phyloP scores from a whole-genome alignment of 75 land plant species.

The Pseudotsuga menziesii region DNA sequence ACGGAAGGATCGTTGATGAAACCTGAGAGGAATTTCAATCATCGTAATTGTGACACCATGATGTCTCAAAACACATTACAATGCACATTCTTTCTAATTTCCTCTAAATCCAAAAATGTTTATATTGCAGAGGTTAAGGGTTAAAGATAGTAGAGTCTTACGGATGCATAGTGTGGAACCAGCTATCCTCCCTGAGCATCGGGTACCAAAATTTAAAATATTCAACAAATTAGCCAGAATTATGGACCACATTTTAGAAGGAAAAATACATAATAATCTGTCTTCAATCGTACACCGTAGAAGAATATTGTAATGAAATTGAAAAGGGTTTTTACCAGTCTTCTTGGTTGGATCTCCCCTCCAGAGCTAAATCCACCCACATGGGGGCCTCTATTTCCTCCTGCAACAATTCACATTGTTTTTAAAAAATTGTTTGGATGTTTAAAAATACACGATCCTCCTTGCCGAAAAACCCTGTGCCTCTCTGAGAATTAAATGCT shows the following conservation, averaged over 20 bases:
- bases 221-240: background rate
- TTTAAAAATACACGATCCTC: too few species aligned
- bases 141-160: background rate
- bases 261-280: background rate
- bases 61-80: too few species aligned
- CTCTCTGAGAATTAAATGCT: too few species aligned
- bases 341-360: background rate
- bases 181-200: slow-evolving; percentile 2
- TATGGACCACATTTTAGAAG: too few species aligned
- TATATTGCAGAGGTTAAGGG: background rate
- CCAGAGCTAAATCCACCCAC: background rate
- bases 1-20: slow-evolving; percentile 4
- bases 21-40: background rate
- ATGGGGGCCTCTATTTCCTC: background rate
- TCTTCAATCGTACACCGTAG: background rate
- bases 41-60: background rate
- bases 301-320: background rate
- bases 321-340: background rate
- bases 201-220: background rate
- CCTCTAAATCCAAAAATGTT: too few species aligned
- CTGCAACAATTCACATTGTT: background rate
- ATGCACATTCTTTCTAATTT: too few species aligned
- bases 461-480: background rate
- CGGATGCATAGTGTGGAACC: background rate
- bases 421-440: too few species aligned